Percentiles rank a stretch among this genome's conserved stretches.
phyloP scores from a whole-genome alignment of 495 filamentous ascomycete genomes.

The Neurospora sp. region DNA sequence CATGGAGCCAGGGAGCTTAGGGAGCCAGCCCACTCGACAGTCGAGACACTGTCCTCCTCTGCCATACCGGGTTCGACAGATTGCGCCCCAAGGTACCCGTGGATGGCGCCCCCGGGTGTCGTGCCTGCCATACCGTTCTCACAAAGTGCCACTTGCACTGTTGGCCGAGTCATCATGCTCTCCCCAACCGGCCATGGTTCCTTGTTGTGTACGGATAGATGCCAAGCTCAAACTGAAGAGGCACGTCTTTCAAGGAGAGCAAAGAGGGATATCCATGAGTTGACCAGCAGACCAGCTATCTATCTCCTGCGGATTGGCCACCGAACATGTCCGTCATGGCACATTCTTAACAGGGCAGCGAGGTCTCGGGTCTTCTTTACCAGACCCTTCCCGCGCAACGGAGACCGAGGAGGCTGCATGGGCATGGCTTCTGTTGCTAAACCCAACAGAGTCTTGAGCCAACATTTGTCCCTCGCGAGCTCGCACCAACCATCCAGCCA shows the following conservation, averaged over 20 bases:
- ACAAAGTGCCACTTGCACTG: background rate
- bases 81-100: background rate
- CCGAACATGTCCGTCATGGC: background rate
- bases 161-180: background rate
- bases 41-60: background rate
- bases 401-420: background rate
- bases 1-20: background rate
- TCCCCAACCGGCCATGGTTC: background rate
- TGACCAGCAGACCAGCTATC: background rate
- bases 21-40: background rate
- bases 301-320: background rate
- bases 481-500: conserved; percentile 12
- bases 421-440: background rate
- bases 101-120: background rate
- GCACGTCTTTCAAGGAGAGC: background rate
- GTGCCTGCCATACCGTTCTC: background rate
- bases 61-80: background rate
- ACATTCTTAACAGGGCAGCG: background rate
- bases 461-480: background rate
- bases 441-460: background rate
- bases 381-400: background rate
- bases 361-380: background rate
- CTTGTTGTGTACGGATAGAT: background rate
- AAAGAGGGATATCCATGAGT: background rate
- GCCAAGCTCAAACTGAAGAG: background rate